Percentiles rank a stretch among this genome's conserved stretches.
Conservation (phyloP, 2,329 filamentous ascomycete species). For the Aspergillus hiratsukae region DNA sequence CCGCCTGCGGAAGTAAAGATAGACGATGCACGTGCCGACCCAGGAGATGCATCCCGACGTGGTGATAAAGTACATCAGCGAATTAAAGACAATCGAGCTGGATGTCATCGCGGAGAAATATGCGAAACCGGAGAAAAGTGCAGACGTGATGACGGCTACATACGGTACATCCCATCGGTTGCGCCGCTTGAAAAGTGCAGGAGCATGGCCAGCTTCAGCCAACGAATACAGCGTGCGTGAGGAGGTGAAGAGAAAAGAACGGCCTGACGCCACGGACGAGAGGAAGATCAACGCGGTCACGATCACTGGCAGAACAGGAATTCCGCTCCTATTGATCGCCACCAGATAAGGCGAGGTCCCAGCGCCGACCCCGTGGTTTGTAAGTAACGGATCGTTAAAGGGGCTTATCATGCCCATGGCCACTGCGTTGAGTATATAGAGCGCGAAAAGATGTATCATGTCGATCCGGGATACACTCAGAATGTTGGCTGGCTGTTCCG, state of each 20-base stretch:
- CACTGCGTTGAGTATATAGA: conserved; percentile 55
- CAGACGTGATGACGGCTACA: conserved; percentile 52
- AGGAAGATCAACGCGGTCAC: conserved; percentile 73
- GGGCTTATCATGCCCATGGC: conserved; percentile 58
- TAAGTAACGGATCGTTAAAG: conserved; percentile 50
- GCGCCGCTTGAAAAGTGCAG: conserved; percentile 53
- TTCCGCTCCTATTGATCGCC: conserved; percentile 49
- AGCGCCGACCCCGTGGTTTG: conserved; percentile 50
- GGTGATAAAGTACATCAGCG: conserved; percentile 65
- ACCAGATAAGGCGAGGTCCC: conserved; percentile 46
- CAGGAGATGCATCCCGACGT: conserved; percentile 67
- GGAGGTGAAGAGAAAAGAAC: conserved; percentile 70
- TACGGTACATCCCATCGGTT: conserved; percentile 60
- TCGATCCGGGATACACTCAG: conserved; percentile 51
- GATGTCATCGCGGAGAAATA: conserved; percentile 62
- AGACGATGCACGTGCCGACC: conserved; percentile 57
- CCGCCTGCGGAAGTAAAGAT: conserved; percentile 53
- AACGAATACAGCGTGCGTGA: conserved; percentile 63
- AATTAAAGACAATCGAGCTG: conserved; percentile 60
- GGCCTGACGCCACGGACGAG: conserved; percentile 72
- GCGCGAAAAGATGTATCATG: conserved; percentile 54
- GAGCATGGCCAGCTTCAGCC: conserved; percentile 60
- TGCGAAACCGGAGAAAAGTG: conserved; percentile 57
- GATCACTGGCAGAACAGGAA: conserved; percentile 59
- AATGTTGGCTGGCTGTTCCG: conserved; percentile 46